Evolutionary conservation across 2,329 filamentous ascomycete species (phyloP).

Genomic region (Ophiostoma ips): DNA sequence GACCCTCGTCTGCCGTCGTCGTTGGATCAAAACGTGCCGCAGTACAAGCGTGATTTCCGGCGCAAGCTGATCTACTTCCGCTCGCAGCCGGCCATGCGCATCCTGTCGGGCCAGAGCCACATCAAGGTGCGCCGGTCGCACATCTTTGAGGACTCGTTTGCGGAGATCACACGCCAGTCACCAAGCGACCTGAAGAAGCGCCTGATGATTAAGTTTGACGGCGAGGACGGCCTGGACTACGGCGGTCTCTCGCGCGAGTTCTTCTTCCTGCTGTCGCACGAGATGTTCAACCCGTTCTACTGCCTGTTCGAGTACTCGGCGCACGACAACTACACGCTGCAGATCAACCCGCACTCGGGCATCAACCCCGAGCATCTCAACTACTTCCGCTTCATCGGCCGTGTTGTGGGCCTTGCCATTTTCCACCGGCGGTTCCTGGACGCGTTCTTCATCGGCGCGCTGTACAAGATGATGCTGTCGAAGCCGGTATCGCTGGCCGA

Average conservation of each 20-base stretch:
- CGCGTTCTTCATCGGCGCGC: constrained; percentile 95
- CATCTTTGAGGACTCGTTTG: constrained; percentile 98
- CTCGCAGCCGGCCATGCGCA: constrained; percentile 90
- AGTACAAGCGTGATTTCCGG: constrained; percentile 98
- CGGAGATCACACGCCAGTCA: constrained; percentile 93
- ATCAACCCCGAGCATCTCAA: constrained; percentile 99
- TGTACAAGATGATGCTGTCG: constrained; percentile 98
- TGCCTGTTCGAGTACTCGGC: constrained; percentile 98
- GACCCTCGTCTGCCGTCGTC: constrained; percentile 91
- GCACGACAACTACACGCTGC: constrained; percentile 98
- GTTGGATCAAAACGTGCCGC: constrained; percentile 92
- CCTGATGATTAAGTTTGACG: constrained; percentile 98
- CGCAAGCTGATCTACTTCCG: constrained; percentile 98
- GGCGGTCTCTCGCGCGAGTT: constrained; percentile 96
- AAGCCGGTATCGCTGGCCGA: constrained; percentile 86
- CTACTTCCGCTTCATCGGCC: constrained; percentile 99
- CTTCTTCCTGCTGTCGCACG: constrained; percentile 97
- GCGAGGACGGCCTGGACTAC: constrained; percentile 94
- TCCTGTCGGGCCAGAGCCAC: constrained; percentile 90
- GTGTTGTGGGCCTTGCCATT: constrained; percentile 90
- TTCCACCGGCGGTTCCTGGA: constrained; percentile 97
- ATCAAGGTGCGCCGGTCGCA: constrained; percentile 94
- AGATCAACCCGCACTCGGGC: constrained; percentile 98
- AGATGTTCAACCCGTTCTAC: constrained; percentile 99
- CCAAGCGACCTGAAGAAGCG: constrained; percentile 95